Conservation (phyloP, 164 flowering plant genomes). For the Vitis cinerea region DNA sequence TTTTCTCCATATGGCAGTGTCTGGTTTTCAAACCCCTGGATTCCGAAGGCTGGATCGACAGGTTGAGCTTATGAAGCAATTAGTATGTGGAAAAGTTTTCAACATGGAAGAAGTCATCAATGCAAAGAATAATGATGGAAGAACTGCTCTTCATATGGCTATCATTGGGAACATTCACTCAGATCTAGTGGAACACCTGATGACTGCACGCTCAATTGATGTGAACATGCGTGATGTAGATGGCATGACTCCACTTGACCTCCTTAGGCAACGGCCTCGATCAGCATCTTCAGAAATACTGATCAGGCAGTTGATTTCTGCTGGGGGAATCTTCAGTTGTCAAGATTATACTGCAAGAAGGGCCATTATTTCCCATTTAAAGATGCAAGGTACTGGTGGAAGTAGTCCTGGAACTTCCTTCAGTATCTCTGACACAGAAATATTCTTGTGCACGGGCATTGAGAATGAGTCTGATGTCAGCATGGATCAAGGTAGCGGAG, state of each 20-base stretch:
- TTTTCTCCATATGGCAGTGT: slow-evolving; percentile 51
- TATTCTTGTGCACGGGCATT: slow-evolving; percentile 47
- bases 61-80: slow-evolving; percentile 48
- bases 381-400: slow-evolving; percentile 37
- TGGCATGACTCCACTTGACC: slow-evolving; percentile 66
- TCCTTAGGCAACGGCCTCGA: slow-evolving; percentile 46
- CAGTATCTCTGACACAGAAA: slow-evolving; percentile 47
- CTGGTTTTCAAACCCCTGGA: slow-evolving; percentile 53
- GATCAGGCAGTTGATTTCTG: slow-evolving; percentile 51
- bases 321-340: slow-evolving; percentile 54
- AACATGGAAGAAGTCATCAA: slow-evolving; percentile 46
- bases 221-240: slow-evolving; percentile 46
- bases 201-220: slow-evolving; percentile 43
- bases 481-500: slow-evolving; percentile 16
- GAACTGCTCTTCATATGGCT: slow-evolving; percentile 68
- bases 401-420: slow-evolving; percentile 67
- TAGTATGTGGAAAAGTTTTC: slow-evolving; percentile 30
- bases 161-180: slow-evolving; percentile 51
- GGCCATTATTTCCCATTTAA: slow-evolving; percentile 50
- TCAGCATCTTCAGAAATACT: slow-evolving; percentile 57
- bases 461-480: slow-evolving; percentile 33
- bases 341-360: slow-evolving; percentile 41
- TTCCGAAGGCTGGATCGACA: slow-evolving; percentile 59
- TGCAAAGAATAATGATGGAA: slow-evolving; percentile 45
- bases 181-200: slow-evolving; percentile 50